phyloP scores from a whole-genome alignment of 2,329 filamentous ascomycete species.

The Thielaviopsis ethacetica region DNA sequence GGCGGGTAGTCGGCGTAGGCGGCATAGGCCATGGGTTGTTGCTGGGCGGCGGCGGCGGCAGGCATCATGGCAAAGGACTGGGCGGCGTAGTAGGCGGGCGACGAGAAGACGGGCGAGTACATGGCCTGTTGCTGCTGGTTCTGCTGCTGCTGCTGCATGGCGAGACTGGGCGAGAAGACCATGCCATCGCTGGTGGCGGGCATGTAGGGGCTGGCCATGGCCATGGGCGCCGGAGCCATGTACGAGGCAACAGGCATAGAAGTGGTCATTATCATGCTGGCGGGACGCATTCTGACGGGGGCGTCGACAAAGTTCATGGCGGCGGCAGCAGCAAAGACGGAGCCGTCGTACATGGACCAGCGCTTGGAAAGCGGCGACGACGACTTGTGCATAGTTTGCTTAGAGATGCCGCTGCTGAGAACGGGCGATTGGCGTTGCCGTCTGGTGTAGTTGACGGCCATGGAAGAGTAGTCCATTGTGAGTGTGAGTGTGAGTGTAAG shows the following conservation, averaged over 20 bases:
- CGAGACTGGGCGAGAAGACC: constrained; percentile 7
- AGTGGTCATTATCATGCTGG: constrained; percentile 3
- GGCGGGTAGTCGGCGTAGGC: constrained; percentile 2
- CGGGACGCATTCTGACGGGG: constrained; percentile 1
- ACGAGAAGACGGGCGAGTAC: not conserved
- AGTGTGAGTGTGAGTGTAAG: not conserved
- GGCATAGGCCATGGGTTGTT: not conserved
- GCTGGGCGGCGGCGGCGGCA: not conserved
- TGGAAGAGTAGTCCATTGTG: constrained; percentile 8
- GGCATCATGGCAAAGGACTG: not conserved
- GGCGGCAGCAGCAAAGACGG: constrained; percentile 1
- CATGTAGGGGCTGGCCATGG: constrained; percentile 3
- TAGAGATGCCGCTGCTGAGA: constrained; percentile 8
- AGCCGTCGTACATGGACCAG: constrained; percentile 9
- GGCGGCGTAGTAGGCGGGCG: not conserved
- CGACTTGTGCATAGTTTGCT: constrained; percentile 2
- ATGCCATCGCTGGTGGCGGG: constrained; percentile 1
- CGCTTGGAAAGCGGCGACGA: constrained; percentile 7
- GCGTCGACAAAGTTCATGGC: constrained; percentile 2
- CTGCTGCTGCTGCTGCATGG: not conserved
- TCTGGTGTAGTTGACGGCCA: constrained; percentile 3
- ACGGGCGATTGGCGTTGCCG: constrained; percentile 8
- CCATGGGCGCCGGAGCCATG: not conserved
- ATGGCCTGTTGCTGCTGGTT: constrained; percentile 2
- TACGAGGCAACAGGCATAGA: constrained; percentile 1